Evolutionary conservation across 805 yeast genomes (phyloP), one percentile per base, ranked within the genome.

Genomic region (Yamadazyma phyllophila): DNA sequence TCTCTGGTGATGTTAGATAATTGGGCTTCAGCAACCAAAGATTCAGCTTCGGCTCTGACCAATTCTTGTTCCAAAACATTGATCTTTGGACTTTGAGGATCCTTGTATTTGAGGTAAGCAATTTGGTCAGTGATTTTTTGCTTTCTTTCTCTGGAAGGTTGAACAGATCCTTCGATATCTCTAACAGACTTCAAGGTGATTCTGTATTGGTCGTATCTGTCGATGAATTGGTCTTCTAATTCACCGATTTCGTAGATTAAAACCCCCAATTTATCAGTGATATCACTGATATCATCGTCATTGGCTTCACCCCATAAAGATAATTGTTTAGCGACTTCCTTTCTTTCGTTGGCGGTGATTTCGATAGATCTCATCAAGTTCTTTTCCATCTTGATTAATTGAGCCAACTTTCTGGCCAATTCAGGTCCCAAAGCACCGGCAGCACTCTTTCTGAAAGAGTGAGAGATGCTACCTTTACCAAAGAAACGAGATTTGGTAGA

Each of bases 31-130:
- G 99, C 99, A 61, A 92, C 99, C 60, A 92, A 82, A 42, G 97
- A 89, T 76, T 94, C 98, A 56, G 98, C 98, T 78, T 92, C 99
- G 43, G 98, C 97, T 73, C 99, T 85, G 57, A 94, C 98, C 67
- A 94, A 81, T 75, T 94, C 98, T 77, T 94, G 98, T 79, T 92
- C 99, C 69, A 92, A 82, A 45, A 91, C 92, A 55, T 88, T 83
- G 56, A 92, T 87, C 79, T 92, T 92, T 68, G 97, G 95, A 45
- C 97, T 89, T 74, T 87, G 89, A 53, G 99, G 98, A 71, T 92
- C 98, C 80, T 92, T 92, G 80, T 94, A 94, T 77, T 94, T 94
- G 73, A 92, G 82, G 73, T 88, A 89, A 53, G 98, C 98, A 73
- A 92, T 92, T 76, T 91, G 91, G 71, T 92, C 97, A 56, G 98